These are phyloP conservation scores for Rubia tinctorum DNA, from an alignment of 305 asterid genomes.

Conservation along the genomic window DNA sequence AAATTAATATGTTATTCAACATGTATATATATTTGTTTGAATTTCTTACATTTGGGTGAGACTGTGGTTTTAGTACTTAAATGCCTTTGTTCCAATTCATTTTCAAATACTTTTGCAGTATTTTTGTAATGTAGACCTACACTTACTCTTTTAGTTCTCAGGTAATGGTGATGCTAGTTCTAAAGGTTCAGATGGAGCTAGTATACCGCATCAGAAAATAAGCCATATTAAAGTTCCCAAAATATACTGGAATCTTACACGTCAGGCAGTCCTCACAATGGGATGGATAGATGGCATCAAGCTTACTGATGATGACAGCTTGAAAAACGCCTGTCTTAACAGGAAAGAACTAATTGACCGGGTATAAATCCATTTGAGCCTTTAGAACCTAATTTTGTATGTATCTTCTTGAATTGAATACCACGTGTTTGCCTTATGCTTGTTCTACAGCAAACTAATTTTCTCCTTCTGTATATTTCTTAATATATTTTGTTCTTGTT, in stretches of 20 bases:
- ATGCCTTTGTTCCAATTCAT: not conserved
- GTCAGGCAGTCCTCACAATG: conserved; percentile 93
- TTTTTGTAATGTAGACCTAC: not conserved
- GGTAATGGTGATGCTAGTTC: conserved; percentile 35
- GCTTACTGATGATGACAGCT: conserved; percentile 70
- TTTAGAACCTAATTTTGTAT: not conserved
- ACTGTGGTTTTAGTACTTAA: not conserved
- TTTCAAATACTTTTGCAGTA: not conserved
- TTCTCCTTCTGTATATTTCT: not conserved
- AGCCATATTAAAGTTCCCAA: conserved; percentile 78
- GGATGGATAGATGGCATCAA: conserved; percentile 97
- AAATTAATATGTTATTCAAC: not conserved
- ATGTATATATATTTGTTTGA: not conserved
- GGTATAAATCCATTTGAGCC: conserved; percentile 39
- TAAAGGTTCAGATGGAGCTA: conserved; percentile 24
- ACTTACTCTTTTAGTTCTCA: conserved; percentile 24
- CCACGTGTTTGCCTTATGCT: conserved; percentile 5
- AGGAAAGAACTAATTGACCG: conserved; percentile 75
- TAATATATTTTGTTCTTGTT: not conserved
- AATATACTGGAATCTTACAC: conserved; percentile 88
- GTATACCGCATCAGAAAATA: conserved; percentile 30
- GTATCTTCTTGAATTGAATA: not conserved
- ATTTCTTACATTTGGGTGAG: not conserved
- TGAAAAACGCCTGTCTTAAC: conserved; percentile 67
- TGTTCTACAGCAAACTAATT: not conserved